Base-by-base conservation (phyloP, 805 yeast genomes). In the Barnettozyma siamensis region DNA sequence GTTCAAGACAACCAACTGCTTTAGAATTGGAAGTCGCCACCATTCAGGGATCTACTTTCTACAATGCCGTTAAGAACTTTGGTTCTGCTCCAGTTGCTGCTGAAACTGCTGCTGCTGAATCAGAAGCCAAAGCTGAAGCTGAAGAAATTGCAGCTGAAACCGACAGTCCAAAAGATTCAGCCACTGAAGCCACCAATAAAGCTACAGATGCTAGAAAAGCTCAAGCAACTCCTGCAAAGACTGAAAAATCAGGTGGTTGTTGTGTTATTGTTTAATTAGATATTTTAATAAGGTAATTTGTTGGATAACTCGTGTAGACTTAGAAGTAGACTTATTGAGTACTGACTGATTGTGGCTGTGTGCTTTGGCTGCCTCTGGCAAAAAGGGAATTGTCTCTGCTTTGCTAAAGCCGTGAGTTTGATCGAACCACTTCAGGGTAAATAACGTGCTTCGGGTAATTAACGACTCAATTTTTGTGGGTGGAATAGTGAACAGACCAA, bases 11-110 rank as follows among this genome's bases (percentile, higher is more conserved):
- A 53, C 83, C 88, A 27, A 53, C 79, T 33, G 72, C 66, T 16
- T 65, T 82, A 43, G 95, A 87, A 63, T 64, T 73, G 59, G 71
- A 73, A 52, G 60, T 85, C 45, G 91, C 88, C 20, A 57, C 58
- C 36, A 65, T 64, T 44, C 95, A 87, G 67, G 96, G 95, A 58
- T 60, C 66, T 45, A 59, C 69, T 31, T 87, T 87, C 65, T 80
- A 67, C 57, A 62, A 68, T 40, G 66, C 67, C 23, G 71, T 66
- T 17, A 37, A 54, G 41, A 70, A 63, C 45, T 60, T 69, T 21
- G 37, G 45, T 16, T 19, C 41, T 17, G 28, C 21, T 12, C 18
- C 33, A 10, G 18, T 42, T 19, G 20, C 39, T 26, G 31, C 46
- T n/a, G 29, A 17, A 23, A 10, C 26, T 23, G 26, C 10, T 16